phyloP scores from a whole-genome alignment of 257 asterid genomes.

The Petunia axillaris region DNA sequence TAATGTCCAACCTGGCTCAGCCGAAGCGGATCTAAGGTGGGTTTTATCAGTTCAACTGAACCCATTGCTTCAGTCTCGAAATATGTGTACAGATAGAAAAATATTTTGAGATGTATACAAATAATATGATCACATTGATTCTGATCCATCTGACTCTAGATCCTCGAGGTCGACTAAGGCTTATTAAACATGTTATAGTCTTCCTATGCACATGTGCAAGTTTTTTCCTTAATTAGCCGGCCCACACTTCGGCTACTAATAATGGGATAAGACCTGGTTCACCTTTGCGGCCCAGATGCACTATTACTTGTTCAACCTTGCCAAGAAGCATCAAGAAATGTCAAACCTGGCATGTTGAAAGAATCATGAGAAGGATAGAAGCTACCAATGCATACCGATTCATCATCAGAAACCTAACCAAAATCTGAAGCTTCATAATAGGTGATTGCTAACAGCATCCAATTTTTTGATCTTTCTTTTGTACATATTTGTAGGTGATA shows the following conservation, averaged over 20 bases:
- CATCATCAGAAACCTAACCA: neutral
- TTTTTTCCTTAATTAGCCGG: no score
- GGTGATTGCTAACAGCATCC: neutral
- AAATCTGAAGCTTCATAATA: neutral
- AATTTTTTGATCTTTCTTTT: neutral
- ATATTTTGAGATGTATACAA: no score
- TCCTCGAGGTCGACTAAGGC: neutral
- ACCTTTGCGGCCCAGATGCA: neutral
- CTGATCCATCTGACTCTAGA: neutral
- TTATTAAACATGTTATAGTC: no score
- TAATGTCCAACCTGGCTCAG: neutral
- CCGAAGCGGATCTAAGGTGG: no score
- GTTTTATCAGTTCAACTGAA: no score
- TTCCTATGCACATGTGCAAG: no score
- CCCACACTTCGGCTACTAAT: no score
- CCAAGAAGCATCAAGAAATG: neutral
- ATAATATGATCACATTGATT: neutral
- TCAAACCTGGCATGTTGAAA: neutral
- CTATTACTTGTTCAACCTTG: neutral
- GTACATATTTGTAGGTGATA: neutral
- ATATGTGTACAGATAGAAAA: neutral
- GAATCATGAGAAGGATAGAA: neutral
- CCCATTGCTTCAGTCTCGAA: no score
- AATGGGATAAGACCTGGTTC: no score
- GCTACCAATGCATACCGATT: neutral